Percentiles rank a stretch among this genome's conserved stretches.
phyloP scores from a whole-genome alignment of 306 rosid genomes.

The Lupinus albus region DNA sequence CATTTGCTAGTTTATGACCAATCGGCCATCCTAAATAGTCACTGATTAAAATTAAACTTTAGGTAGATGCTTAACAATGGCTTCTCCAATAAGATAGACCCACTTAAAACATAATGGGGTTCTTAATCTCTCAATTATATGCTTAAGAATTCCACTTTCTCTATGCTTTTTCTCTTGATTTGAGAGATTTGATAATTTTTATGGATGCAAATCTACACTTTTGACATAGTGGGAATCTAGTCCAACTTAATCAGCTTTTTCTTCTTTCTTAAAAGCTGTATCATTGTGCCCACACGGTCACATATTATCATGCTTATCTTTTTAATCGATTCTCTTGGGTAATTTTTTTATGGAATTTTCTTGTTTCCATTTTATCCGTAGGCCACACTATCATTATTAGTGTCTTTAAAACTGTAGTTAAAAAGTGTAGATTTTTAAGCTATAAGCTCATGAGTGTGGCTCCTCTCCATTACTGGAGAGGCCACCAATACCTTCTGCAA shows the following conservation, averaged over 20 bases:
- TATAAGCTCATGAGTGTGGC: too few species aligned
- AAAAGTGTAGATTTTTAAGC: too few species aligned
- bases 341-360: constrained; percentile 24
- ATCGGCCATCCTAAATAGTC: constrained; percentile 10
- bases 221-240: constrained; percentile 53
- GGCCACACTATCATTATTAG: not conserved
- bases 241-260: constrained; percentile 40
- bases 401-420: too few species aligned
- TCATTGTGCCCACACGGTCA: constrained; percentile 45
- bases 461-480: too few species aligned
- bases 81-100: constrained; percentile 29
- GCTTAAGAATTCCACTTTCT: constrained; percentile 3
- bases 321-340: constrained; percentile 27
- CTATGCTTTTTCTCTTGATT: constrained; percentile 18
- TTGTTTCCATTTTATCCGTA: not conserved
- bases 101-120: constrained; percentile 14
- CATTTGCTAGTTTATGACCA: not conserved
- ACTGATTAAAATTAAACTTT: constrained; percentile 5
- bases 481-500: too few species aligned
- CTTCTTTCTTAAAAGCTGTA: constrained; percentile 50
- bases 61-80: constrained; percentile 32
- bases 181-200: constrained; percentile 26
- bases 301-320: constrained; percentile 35
- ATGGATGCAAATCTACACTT: constrained; percentile 37
- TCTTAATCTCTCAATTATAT: constrained; percentile 31